These are phyloP conservation scores for Aethionema arabicum DNA, from an alignment of 345 rosid species.

Conservation along the genomic window DNA sequence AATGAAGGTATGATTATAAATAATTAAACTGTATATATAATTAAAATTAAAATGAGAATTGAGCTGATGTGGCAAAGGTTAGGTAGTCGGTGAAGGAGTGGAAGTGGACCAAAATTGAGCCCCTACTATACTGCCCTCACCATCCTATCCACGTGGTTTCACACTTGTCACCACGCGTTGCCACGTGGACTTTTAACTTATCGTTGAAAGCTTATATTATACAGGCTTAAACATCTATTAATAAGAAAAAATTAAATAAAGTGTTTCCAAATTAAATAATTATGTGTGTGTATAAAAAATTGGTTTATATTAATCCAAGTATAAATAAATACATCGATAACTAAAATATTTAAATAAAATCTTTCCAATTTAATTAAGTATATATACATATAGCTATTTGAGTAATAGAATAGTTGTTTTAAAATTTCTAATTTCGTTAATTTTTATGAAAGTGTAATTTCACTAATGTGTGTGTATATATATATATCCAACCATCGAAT, in stretches of 20 bases:
- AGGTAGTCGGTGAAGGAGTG: slow-evolving; percentile 27
- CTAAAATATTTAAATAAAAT: too few relatives aligned
- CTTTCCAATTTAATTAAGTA: too few relatives aligned
- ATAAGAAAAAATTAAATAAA: too few relatives aligned
- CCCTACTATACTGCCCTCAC: slow-evolving; percentile 17
- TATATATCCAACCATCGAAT: too few relatives aligned
- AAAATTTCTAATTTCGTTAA: too few relatives aligned
- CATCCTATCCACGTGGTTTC: slow-evolving; percentile 21
- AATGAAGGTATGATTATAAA: background rate
- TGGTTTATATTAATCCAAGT: background rate
- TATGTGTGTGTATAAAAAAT: too few relatives aligned
- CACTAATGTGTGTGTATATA: too few relatives aligned
- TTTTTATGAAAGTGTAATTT: too few relatives aligned
- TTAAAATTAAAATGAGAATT: slow-evolving; percentile 4
- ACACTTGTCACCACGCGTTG: slow-evolving; percentile 26
- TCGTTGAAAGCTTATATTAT: background rate
- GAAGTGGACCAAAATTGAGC: slow-evolving; percentile 17
- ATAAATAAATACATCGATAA: background rate
- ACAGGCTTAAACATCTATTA: too few relatives aligned
- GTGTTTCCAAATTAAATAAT: too few relatives aligned
- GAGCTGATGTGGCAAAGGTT: slow-evolving; percentile 9
- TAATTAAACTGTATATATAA: background rate
- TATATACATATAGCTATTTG: too few relatives aligned
- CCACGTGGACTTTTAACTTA: slow-evolving; percentile 2
- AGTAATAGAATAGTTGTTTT: too few relatives aligned